Evolutionary conservation across 1,284 basidiomycete species (phyloP).

Genomic region (Boletus mariae): DNA sequence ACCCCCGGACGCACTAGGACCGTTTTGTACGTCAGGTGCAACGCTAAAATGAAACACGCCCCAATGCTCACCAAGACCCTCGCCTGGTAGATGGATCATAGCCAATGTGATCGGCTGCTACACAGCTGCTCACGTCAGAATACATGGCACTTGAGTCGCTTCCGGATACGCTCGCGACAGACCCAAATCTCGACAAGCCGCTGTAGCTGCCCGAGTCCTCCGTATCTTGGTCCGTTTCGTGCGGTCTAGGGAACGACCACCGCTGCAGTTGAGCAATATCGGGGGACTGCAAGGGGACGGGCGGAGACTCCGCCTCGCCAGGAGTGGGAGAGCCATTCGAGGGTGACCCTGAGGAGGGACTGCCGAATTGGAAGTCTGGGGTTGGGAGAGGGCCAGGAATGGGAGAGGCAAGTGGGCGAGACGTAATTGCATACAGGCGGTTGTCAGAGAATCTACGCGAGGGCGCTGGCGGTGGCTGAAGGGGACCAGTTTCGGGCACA

Average conservation of each 20-base stretch:
- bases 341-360: conserved; percentile 44
- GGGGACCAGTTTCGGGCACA: conserved; percentile 22
- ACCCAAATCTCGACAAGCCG: conserved; percentile 52
- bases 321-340: conserved; percentile 41
- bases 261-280: conserved; percentile 26
- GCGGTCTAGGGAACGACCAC: conserved; percentile 30
- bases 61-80: conserved; percentile 46
- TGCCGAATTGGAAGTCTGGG: conserved; percentile 66
- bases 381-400: conserved; percentile 69
- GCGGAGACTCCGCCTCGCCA: conserved; percentile 50
- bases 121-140: conserved; percentile 46
- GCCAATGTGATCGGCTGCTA: conserved; percentile 32
- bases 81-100: conserved; percentile 37
- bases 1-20: conserved; percentile 32
- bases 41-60: conserved; percentile 5
- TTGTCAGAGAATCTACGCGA: conserved; percentile 41
- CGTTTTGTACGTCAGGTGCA: conserved; percentile 23
- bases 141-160: conserved; percentile 58
- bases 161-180: conserved; percentile 54
- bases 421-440: conserved; percentile 44
- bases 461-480: conserved; percentile 10
- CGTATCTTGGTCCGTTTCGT: conserved; percentile 45
- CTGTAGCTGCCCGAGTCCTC: conserved; percentile 48
- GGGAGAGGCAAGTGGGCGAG: conserved; percentile 50
- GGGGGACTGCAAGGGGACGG: conserved; percentile 18